Evolutionary conservation across 2,329 filamentous ascomycete genomes (phyloP), one percentile per base, ranked within the genome.

Genomic region (Penicillium nordicum): DNA sequence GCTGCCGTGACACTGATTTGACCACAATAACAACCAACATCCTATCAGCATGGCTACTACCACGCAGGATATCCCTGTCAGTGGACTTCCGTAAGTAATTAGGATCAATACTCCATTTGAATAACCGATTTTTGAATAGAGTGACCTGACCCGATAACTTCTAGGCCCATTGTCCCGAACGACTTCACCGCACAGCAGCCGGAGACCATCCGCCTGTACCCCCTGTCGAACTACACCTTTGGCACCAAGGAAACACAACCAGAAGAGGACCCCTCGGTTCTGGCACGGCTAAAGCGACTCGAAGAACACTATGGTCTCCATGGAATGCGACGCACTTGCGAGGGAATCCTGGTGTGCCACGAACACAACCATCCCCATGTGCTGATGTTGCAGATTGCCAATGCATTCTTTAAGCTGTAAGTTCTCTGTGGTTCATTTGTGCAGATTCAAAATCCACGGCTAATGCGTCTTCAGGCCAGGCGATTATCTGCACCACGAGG

Each of bases 281-380:
- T 96, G 55, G 92, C 94, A 55, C 89, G 94, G 2, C 81, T 99
- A 63, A 92, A 93, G 79, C 87, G 94, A 9, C 83, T 99, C n/a
- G 92, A 97, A 74, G 92, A 97, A 73, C 92, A 99, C 77, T 99
- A 96, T 74, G 81, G 84, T 30, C 82, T 88, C 61, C 87, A 97
- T 80, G 94, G 94, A 70, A 99, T 99, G 94, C 88, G 94, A 56
- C 88, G 94, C 54, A 97, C 94, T 18, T 97, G 93, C 76, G 94
- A 99, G 78, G 94, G 92, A 67, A 91, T 99, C 67, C 84, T 99
- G 46, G 91, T 99, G 65, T 99, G 94, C 79, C 94, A 99, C 75
- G 94, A 99, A 78, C 93, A 97, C 81, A 97, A 97, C 78, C 94
- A 97, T 76, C 94, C 94, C 14, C 94, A 99, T 76, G 96, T 99